Evolutionary conservation across 108 stramenopile genomes (phyloP).

Genomic region (Skeletonema potamos): DNA sequence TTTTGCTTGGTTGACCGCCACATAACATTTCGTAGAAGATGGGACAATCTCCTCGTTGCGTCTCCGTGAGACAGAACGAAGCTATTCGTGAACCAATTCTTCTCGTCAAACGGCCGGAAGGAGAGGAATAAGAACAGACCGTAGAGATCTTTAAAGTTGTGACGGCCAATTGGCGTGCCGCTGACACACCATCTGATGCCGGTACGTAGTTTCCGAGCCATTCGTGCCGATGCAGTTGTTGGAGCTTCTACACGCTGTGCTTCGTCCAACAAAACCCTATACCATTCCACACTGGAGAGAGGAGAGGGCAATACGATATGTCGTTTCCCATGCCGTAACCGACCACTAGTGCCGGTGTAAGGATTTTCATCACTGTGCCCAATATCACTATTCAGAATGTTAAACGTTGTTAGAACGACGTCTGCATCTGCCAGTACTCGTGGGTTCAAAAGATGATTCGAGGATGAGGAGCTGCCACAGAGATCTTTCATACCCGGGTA

Average conservation of each 20-base stretch:
- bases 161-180: slow-evolving; percentile 73
- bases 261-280: slow-evolving; percentile 72
- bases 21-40: slow-evolving; percentile 46
- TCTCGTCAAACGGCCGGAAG: slow-evolving; percentile 48
- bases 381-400: slow-evolving; percentile 58
- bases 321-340: slow-evolving; percentile 45
- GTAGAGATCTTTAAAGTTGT: slow-evolving; percentile 65
- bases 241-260: slow-evolving; percentile 70
- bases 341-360: slow-evolving; percentile 36
- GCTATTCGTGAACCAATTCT: slow-evolving; percentile 48
- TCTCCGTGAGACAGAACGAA: slow-evolving; percentile 20
- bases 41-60: slow-evolving; percentile 43
- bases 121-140: slow-evolving; percentile 63
- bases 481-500: slow-evolving; percentile 61
- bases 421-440: slow-evolving; percentile 62
- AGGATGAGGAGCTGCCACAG: neutral
- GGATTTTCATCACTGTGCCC: slow-evolving; percentile 67
- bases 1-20: slow-evolving; percentile 73
- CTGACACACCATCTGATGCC: slow-evolving; percentile 60
- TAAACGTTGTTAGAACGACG: slow-evolving; percentile 65
- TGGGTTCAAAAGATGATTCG: slow-evolving; percentile 61
- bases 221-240: slow-evolving; percentile 65
- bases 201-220: slow-evolving; percentile 64
- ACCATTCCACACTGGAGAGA: slow-evolving; percentile 55
- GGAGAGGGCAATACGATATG: slow-evolving; percentile 74